Evolutionary conservation across 1,284 basidiomycete genomes (phyloP), one percentile per base, ranked within the genome.

Genomic region (Singerocomus inundabilis): DNA sequence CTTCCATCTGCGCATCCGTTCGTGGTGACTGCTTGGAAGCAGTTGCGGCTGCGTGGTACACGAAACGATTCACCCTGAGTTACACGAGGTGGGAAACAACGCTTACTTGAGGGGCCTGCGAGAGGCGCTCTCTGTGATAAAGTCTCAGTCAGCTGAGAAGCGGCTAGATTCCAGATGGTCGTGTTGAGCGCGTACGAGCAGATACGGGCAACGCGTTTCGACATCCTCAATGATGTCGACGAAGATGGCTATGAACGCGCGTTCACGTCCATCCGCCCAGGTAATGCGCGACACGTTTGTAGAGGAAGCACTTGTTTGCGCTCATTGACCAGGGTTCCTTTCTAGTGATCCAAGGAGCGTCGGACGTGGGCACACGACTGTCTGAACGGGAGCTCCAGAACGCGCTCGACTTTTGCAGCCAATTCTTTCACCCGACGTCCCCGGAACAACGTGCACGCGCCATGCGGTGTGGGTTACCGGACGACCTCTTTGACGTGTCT

Each of bases 291-390:
- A 15, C 42, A 15, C 12, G 11, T 10, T 13, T 7, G 9, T 9
- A 5, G 5, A 3, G 3, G 21, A 21, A 4, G 21, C 21, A 21
- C 21, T 21, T 4, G 26, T 8, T 7, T 16, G 11, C 25, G 12
- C 28, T 33, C 16, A 16, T 29, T 51, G 34, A 58, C 18, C 3
- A 3, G 29, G 15, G 4, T 21, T 16, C 29, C 36, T 28, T 15
- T n/a, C 18, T 32, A 88, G 86, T 89, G 25, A 88, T 89, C 32
- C 87, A 88, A 67, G 86, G 86, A 8, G 82, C 81, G 37, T 81
- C 81, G 1, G 87, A 88, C 56, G 80, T 88, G 76, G 87, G 87
- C 12, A 70, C 73, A 29, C 76, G 75, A 15, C 73, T 89, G 26
- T 84, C 84, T 2, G 86, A 86, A 65, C 74, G 72, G 43, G 88